Conservation (phyloP, 257 asterid species). For the Fraxinus americana region DNA sequence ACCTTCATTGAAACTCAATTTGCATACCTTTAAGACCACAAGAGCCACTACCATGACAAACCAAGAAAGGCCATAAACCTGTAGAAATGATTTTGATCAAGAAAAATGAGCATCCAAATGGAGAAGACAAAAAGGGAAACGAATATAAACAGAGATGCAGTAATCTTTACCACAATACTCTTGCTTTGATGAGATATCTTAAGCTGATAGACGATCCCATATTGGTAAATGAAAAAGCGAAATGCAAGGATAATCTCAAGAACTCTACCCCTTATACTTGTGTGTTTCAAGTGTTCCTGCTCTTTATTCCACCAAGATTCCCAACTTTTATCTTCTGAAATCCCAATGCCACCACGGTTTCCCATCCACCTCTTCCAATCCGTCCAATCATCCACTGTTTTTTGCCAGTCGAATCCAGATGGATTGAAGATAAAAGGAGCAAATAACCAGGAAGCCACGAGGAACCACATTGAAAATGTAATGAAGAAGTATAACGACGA, state of each 20-base stretch:
- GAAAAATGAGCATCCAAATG: slow-evolving; percentile 23
- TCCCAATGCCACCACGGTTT: slow-evolving; percentile 95
- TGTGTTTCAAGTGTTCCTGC: slow-evolving; percentile 83
- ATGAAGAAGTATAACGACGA: slow-evolving; percentile 72
- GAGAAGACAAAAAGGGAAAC: slow-evolving; percentile 8
- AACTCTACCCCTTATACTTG: slow-evolving; percentile 69
- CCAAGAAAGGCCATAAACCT: slow-evolving; percentile 99
- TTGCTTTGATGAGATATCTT: slow-evolving; percentile 74
- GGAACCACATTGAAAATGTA: slow-evolving; percentile 94
- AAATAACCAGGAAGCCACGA: slow-evolving; percentile 90
- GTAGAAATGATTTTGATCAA: slow-evolving; percentile 28
- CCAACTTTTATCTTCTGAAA: slow-evolving; percentile 90
- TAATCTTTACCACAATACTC: slow-evolving; percentile 56
- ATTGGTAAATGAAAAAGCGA: slow-evolving; percentile 89
- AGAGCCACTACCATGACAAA: slow-evolving; percentile 81
- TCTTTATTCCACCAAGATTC: slow-evolving; percentile 99
- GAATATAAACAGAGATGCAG: neutral
- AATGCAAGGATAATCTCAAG: slow-evolving; percentile 76
- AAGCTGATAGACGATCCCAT: slow-evolving; percentile 93
- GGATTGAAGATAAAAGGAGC: slow-evolving; percentile 99
- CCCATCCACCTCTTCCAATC: slow-evolving; percentile 99
- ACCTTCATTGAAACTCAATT: neutral
- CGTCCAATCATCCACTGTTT: slow-evolving; percentile 96
- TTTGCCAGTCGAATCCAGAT: slow-evolving; percentile 98
- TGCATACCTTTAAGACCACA: slow-evolving; percentile 76